Base-by-base conservation (phyloP, 352 stramenopile species). In the Pythium pyrilobum region DNA sequence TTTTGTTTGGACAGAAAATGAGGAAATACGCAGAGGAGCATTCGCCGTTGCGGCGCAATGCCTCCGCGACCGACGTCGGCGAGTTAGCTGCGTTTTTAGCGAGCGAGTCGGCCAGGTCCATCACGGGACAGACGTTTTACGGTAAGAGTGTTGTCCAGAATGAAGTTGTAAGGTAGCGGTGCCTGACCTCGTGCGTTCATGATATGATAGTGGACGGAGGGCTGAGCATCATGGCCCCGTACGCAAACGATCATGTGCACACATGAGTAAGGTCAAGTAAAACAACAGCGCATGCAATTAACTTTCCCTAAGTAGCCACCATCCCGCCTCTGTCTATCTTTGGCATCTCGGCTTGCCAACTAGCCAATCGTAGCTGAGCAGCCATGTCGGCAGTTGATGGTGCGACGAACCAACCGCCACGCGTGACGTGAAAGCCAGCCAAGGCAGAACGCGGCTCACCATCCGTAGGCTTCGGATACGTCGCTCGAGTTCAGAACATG, bases 121-220 rank as follows among this genome's bases (percentile, higher is more conserved):
- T 97, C 51, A 96, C 86, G 4, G 91, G 86, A 1, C 91, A 97
- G 71, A 96, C 80, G 16, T 78, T 97, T 38, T 93, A 93, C 64
- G 85, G 81, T 92, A 25, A 21, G 74, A 37, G 34, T 4, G 6
- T 51, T 15, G 37, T n/a, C n/a, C n/a, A n/a, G n/a, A n/a, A n/a
- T n/a, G n/a, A n/a, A n/a, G n/a, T n/a, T n/a, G n/a, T n/a, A n/a
- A n/a, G n/a, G n/a, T n/a, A n/a, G n/a, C n/a, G n/a, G n/a, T n/a
- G n/a, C n/a, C n/a, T n/a, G n/a, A n/a, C n/a, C n/a, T n/a, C n/a
- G n/a, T n/a, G n/a, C n/a, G n/a, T n/a, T n/a, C 48, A 25, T 43
- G 13, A 8, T 41, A 20, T 4, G 4, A 13, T 33, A 67, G 58
- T 70, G 27, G 64, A 72, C 28, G 59, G 55, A 10, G 64, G 64